Evolutionary conservation across 805 yeast species (phyloP).

Genomic region (Yamadazyma olivae): DNA sequence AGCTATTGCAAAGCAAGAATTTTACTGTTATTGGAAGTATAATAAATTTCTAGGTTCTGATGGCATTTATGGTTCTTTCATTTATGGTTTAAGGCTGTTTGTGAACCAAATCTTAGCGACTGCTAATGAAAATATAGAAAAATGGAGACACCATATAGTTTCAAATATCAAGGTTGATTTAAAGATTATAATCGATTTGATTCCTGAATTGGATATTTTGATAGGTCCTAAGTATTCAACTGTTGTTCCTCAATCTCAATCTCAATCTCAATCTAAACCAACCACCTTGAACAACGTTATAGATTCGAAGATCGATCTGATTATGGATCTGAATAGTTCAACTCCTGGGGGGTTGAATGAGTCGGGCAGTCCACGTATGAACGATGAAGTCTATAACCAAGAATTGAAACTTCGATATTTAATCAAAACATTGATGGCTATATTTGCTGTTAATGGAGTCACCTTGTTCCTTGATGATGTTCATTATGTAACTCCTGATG

Average conservation of each 20-base stretch:
- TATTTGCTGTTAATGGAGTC: slow-evolving; percentile 41
- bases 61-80: slow-evolving; percentile 25
- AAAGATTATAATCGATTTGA: slow-evolving; percentile 33
- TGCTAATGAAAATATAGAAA: slow-evolving; percentile 27
- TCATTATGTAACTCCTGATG: slow-evolving; percentile 39
- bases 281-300: too few species aligned
- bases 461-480: slow-evolving; percentile 46
- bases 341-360: too few species aligned
- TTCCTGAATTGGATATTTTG: slow-evolving; percentile 44
- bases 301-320: background rate
- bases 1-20: slow-evolving; percentile 27
- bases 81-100: slow-evolving; percentile 36
- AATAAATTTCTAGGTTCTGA: slow-evolving; percentile 19
- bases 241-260: background rate
- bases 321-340: background rate
- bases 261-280: background rate
- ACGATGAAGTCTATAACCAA: slow-evolving; percentile 20
- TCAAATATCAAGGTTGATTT: slow-evolving; percentile 40
- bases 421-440: slow-evolving; percentile 39
- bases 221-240: slow-evolving; percentile 40
- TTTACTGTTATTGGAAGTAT: slow-evolving; percentile 31
- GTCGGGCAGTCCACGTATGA: slow-evolving; percentile 2
- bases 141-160: slow-evolving; percentile 41
- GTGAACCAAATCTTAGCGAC: slow-evolving; percentile 41
- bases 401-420: slow-evolving; percentile 42